Evolutionary conservation across 23 red algal genomes (phyloP).

Genomic region (Cyanidiococcus yangmingshanensis): DNA sequence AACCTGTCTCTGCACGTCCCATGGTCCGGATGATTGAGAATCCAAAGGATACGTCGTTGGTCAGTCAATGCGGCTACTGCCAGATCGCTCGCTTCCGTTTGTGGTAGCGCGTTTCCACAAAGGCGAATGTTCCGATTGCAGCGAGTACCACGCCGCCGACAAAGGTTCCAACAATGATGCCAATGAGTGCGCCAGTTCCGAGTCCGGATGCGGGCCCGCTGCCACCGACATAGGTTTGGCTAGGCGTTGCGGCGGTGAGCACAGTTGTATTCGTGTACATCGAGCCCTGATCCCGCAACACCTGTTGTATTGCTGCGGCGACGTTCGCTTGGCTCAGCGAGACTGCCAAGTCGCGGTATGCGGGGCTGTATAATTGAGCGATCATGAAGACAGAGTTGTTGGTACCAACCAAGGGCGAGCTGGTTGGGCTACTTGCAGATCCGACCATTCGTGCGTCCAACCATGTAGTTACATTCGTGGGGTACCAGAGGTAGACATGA

Average conservation of each 20-base stretch:
- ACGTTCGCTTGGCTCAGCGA: not conserved
- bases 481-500: not conserved
- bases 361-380: not conserved
- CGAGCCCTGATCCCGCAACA: not conserved
- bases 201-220: not conserved
- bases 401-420: not conserved
- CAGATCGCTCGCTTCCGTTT: not conserved
- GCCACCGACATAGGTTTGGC: not conserved
- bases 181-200: not conserved
- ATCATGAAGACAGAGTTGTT: not conserved
- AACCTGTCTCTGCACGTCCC: no score
- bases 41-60: no score
- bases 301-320: not conserved
- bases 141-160: not conserved
- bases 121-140: not conserved
- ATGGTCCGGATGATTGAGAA: no score
- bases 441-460: not conserved
- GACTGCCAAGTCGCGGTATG: not conserved
- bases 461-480: not conserved
- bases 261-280: not conserved
- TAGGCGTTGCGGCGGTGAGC: not conserved
- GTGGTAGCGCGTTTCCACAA: conserved; percentile 1
- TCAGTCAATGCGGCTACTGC: no score
- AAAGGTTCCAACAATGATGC: conserved; percentile 9
- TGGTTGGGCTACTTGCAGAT: not conserved